Conservation (phyloP, 1,284 basidiomycete species). For the Trichosporon ovoides region DNA sequence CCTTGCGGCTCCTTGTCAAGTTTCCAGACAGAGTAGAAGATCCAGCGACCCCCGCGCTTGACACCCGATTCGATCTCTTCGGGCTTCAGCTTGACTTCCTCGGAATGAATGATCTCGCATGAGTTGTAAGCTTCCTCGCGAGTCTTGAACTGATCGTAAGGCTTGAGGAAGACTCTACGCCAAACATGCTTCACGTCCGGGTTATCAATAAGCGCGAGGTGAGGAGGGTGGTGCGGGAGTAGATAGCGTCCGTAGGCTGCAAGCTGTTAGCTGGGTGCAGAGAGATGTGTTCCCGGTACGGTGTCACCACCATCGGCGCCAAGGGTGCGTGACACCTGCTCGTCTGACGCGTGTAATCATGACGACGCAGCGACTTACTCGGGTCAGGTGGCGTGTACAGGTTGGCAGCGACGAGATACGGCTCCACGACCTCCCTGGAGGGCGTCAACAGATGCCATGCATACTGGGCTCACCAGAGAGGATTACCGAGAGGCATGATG, state of each 20-base stretch:
- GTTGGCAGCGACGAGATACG: conserved; percentile 32
- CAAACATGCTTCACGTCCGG: conserved; percentile 32
- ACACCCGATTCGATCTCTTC: conserved; percentile 38
- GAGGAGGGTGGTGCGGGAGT: conserved; percentile 38
- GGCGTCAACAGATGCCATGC: background rate
- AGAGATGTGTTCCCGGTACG: too few relatives aligned
- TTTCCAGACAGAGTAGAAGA: conserved; percentile 48
- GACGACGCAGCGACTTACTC: too few relatives aligned
- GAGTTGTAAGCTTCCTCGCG: conserved; percentile 37
- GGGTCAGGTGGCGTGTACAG: conserved; percentile 41
- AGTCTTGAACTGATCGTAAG: conserved; percentile 26
- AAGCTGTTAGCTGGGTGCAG: too few relatives aligned
- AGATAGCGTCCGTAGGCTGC: conserved; percentile 45
- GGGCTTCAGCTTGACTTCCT: conserved; percentile 38
- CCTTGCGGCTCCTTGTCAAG: conserved; percentile 32
- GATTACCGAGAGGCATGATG: conserved; percentile 28
- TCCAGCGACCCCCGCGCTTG: conserved; percentile 41
- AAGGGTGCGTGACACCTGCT: too few relatives aligned
- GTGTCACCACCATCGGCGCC: too few relatives aligned
- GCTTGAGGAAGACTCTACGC: conserved; percentile 43
- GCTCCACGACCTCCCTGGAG: conserved; percentile 44
- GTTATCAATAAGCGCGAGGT: conserved; percentile 34
- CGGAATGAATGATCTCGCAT: conserved; percentile 40
- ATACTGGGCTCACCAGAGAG: conserved; percentile 16
- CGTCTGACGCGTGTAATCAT: too few relatives aligned